Evolutionary conservation across 306 rosid species (phyloP), one percentile per base, ranked within the genome.

Genomic region (Aeschynomene evenia): DNA sequence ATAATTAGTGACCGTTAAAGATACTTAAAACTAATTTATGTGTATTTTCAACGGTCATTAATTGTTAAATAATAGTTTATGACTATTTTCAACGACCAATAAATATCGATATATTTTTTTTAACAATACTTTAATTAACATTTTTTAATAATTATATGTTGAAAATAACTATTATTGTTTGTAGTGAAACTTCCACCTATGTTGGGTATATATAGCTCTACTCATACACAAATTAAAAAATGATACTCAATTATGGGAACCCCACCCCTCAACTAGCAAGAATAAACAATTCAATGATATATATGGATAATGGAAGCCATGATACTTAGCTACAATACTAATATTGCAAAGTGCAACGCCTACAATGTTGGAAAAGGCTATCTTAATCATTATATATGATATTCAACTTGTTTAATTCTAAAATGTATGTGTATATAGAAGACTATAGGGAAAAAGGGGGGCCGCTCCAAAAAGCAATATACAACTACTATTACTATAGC

Each of bases 291-390:
- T 9, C 19, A 63, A 5, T 53, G 24, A 33, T 5, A 43, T 24
- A 4, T 13, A 26, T 37, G 26, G 31, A 46, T 31, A 24, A 36
- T 59, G 69, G 80, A 59, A 5, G 63, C 20, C 49, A 72, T 39
- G 46, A 78, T 29, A 60, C 36, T 37, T 2, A 68, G 49, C 77
- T 65, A 48, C 26, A 1, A 78, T 61, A n/a, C 68, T 77, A 63
- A 78, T 61, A n/a, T 63, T 77, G 54, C 63, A 23, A 46, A 54
- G 2, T 61, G 61, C 63, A 74, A 62, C 72, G 68, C 70, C 79
- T 62, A 52, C 60, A 37, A 75, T 62, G 22, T 69, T 22, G 84
- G 73, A 79, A 77, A 79, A 78, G 69, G 50, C 45, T 63, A 45
- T 68, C 43, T 56, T 48, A 56, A 57, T 72, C 19, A 63, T 72